These are phyloP conservation scores for Alternaria angustiovoidea DNA, from an alignment of 2,329 filamentous ascomycete genomes.

Conservation along the genomic window DNA sequence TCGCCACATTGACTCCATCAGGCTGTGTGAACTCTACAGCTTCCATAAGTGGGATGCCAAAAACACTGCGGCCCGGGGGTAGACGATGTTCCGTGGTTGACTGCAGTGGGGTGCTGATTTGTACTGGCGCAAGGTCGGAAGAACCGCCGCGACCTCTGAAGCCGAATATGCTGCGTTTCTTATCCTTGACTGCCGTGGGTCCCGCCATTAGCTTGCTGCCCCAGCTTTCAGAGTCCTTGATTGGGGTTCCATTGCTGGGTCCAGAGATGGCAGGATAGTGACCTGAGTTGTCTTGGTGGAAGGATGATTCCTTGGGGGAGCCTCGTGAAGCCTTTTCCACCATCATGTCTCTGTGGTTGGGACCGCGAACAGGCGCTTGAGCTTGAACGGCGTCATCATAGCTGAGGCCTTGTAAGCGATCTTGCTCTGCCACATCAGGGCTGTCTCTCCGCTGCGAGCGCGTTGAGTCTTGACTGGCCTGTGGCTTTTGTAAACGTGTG, in stretches of 20 bases:
- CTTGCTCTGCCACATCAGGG: constrained; percentile 46
- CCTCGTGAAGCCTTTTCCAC: constrained; percentile 28
- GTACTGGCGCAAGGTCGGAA: constrained; percentile 65
- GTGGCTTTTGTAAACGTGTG: constrained; percentile 53
- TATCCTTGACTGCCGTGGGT: constrained; percentile 72
- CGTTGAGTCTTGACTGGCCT: constrained; percentile 37
- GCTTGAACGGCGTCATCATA: constrained; percentile 66
- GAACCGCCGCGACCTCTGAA: constrained; percentile 72
- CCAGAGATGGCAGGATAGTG: constrained; percentile 72
- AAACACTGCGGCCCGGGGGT: constrained; percentile 67
- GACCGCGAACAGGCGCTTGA: constrained; percentile 63
- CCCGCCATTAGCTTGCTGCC: constrained; percentile 69
- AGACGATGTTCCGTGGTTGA: constrained; percentile 35
- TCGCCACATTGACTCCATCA: constrained; percentile 72
- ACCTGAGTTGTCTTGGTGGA: constrained; percentile 39
- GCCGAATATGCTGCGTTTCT: constrained; percentile 76
- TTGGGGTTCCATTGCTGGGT: constrained; percentile 83
- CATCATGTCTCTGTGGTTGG: constrained; percentile 42
- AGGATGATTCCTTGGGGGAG: constrained; percentile 47
- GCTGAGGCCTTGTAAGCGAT: constrained; percentile 58
- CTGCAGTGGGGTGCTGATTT: constrained; percentile 28
- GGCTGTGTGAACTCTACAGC: constrained; percentile 84
- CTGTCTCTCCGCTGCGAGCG: constrained; percentile 48
- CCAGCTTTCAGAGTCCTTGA: constrained; percentile 84
- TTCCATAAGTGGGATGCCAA: constrained; percentile 84